phyloP scores from a whole-genome alignment of 2,329 filamentous ascomycete genomes.

The Neonectria punicea region DNA sequence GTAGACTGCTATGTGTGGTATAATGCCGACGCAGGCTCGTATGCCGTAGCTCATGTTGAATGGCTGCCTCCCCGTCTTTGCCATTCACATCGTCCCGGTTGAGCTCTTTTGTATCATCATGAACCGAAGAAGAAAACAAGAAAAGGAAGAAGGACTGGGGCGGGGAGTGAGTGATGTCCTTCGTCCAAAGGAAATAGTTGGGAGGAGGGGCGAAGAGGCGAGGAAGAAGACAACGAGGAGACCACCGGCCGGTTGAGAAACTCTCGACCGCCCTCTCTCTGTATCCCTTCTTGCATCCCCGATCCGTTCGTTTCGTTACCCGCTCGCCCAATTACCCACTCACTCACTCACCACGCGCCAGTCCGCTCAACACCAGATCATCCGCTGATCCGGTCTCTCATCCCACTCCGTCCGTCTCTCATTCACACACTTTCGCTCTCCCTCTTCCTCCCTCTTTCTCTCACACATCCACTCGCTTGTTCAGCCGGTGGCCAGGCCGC shows the following conservation, averaged over 20 bases:
- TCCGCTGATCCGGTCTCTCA: background rate
- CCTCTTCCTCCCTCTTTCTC: background rate
- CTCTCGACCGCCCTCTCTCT: conserved; percentile 16
- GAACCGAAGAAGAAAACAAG: conserved; percentile 26
- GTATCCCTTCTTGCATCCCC: conserved; percentile 11
- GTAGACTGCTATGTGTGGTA: conserved; percentile 24
- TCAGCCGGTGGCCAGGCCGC: conserved; percentile 11
- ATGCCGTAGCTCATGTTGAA: conserved; percentile 50
- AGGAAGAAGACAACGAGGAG: background rate
- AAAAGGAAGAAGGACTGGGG: conserved; percentile 5
- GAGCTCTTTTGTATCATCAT: conserved; percentile 40
- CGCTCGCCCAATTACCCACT: background rate
- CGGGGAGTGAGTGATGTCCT: conserved; percentile 3
- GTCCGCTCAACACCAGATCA: conserved; percentile 1
- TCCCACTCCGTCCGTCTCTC: background rate
- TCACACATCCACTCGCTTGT: conserved; percentile 3
- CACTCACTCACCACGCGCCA: conserved; percentile 1
- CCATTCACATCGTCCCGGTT: conserved; percentile 39
- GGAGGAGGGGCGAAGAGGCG: background rate
- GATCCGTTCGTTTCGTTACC: conserved; percentile 1
- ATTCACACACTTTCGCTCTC: background rate
- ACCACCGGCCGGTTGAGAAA: conserved; percentile 14
- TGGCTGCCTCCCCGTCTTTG: conserved; percentile 39
- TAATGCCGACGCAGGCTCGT: conserved; percentile 27
- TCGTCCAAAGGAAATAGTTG: conserved; percentile 5